Percentiles rank a stretch among this genome's conserved stretches.
phyloP scores from a whole-genome alignment of 495 filamentous ascomycete genomes.

The Hypoxylon perforatum region DNA sequence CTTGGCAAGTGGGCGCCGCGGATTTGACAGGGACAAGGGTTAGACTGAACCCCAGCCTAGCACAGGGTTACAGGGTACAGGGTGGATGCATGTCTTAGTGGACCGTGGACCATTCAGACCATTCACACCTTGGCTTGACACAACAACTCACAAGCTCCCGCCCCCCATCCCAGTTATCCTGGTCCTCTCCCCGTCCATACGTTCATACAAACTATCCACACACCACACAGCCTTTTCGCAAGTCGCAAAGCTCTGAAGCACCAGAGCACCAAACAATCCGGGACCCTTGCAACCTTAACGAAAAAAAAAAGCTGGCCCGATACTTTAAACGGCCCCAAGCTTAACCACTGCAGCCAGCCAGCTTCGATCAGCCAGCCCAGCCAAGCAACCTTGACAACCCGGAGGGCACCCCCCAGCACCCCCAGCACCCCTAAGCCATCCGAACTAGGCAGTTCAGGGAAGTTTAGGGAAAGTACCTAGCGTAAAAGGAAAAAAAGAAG shows the following conservation, averaged over 20 bases:
- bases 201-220: neutral
- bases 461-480: too few species aligned
- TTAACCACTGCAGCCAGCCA: neutral
- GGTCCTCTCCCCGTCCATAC: neutral
- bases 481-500: constrained; percentile 27
- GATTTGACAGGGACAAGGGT: constrained; percentile 39
- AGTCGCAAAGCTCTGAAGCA: constrained; percentile 31
- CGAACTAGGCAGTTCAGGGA: constrained; percentile 28
- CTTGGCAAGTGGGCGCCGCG: constrained; percentile 37
- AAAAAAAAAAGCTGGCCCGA: too few species aligned
- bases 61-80: constrained; percentile 5
- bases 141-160: constrained; percentile 42
- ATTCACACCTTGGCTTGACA: constrained; percentile 34
- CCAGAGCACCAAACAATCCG: constrained; percentile 35
- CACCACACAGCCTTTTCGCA: constrained; percentile 18
- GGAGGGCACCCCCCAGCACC: neutral
- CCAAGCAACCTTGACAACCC: neutral
- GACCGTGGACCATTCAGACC: too few species aligned
- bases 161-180: constrained; percentile 22
- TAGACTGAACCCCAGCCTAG: constrained; percentile 28
- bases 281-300: constrained; percentile 32
- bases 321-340: constrained; percentile 30
- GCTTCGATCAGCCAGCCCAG: neutral
- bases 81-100: constrained; percentile 32
- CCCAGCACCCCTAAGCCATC: constrained; percentile 5